Conservation (phyloP, 352 stramenopile species). For the Phytopythium litorale region DNA sequence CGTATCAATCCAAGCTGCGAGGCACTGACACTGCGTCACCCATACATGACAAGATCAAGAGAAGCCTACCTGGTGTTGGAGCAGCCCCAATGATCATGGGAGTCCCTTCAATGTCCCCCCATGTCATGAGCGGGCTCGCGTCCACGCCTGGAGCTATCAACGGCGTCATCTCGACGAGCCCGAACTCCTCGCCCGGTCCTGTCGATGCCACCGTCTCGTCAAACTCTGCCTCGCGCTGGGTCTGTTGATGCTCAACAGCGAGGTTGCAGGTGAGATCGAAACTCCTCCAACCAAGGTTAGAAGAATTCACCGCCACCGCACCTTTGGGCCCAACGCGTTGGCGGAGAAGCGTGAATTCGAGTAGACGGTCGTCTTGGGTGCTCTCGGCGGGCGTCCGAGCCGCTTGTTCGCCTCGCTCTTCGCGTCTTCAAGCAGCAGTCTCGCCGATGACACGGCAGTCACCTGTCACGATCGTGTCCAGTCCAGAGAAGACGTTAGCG, state of each 20-base stretch:
- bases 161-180: slow-evolving; percentile 78
- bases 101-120: slow-evolving; percentile 81
- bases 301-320: slow-evolving; percentile 2
- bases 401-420: slow-evolving; percentile 13
- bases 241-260: not conserved
- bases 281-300: too few relatives aligned
- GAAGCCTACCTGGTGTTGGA: slow-evolving; percentile 32
- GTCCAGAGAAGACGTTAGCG: not conserved
- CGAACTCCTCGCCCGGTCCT: slow-evolving; percentile 22
- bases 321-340: slow-evolving; percentile 11
- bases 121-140: slow-evolving; percentile 80
- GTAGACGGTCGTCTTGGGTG: slow-evolving; percentile 55
- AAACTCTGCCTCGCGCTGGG: not conserved
- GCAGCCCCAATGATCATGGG: slow-evolving; percentile 48
- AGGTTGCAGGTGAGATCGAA: not conserved
- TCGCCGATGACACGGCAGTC: slow-evolving; percentile 5
- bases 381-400: slow-evolving; percentile 20
- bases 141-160: slow-evolving; percentile 65
- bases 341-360: slow-evolving; percentile 67
- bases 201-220: slow-evolving; percentile 2
- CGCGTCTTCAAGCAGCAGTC: slow-evolving; percentile 42
- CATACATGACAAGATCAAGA: not conserved
- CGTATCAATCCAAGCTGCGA: not conserved
- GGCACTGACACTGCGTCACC: not conserved
- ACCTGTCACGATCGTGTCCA: slow-evolving; percentile 15